phyloP scores from a whole-genome alignment of 192 early-diverging fungal genomes.

The Lunasporangiospora selenospora region DNA sequence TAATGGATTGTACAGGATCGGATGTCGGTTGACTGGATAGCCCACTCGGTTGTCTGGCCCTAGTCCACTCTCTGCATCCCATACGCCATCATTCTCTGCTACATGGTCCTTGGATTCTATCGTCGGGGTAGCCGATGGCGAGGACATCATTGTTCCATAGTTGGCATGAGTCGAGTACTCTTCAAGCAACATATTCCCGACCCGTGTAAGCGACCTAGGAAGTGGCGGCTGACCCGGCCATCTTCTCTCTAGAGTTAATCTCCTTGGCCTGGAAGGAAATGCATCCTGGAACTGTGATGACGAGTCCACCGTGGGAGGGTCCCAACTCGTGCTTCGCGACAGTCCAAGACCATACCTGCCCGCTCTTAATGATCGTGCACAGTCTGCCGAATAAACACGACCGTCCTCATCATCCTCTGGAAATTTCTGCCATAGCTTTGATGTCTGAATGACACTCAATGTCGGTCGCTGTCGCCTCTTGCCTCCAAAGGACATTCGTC shows the following conservation, averaged over 20 bases:
- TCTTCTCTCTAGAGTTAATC: background rate
- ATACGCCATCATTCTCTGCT: too few relatives aligned
- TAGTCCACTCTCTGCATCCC: slow-evolving; percentile 19
- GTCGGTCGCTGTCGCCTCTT: slow-evolving; percentile 1
- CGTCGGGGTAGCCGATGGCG: slow-evolving; percentile 4
- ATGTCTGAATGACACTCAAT: background rate
- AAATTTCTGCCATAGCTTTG: background rate
- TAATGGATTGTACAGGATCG: slow-evolving; percentile 40
- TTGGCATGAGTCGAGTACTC: slow-evolving; percentile 11
- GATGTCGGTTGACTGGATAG: slow-evolving; percentile 23
- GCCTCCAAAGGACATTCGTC: background rate
- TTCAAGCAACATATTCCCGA: slow-evolving; percentile 16
- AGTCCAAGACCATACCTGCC: background rate
- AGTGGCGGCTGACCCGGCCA: slow-evolving; percentile 11
- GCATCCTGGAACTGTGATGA: background rate
- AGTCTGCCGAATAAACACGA: too few relatives aligned
- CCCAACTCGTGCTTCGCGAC: background rate
- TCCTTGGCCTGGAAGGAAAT: background rate
- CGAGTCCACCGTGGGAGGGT: background rate
- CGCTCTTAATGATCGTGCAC: background rate
- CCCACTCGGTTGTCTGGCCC: background rate
- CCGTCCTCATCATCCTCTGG: background rate
- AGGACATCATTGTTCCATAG: slow-evolving; percentile 17
- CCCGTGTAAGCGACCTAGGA: background rate
- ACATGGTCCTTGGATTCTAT: too few relatives aligned